Base-by-base conservation (phyloP, 176 grass and related monocot genomes). In the Oryza coarctata region DNA sequence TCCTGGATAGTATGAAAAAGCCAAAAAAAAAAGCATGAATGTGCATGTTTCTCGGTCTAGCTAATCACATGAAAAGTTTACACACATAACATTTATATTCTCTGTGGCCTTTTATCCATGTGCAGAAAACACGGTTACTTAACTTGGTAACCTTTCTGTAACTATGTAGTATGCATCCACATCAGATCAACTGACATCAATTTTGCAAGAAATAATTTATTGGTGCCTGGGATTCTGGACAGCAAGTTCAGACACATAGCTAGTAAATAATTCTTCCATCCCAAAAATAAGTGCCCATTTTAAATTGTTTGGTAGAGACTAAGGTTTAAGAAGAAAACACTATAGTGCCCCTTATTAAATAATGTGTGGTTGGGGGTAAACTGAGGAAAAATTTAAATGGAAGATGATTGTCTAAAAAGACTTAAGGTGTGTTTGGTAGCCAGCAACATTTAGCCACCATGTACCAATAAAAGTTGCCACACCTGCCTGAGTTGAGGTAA, bases 1-100 rank as follows among this genome's bases (percentile, higher is more conserved):
- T 79, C 29, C 8, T 22, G 14, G 36, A 78, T 65, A 78, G 10
- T 41, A 10, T 28, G 23, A 44, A 55, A 34, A 15, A 33, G 8
- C 52, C 38, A 39, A 39, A 10, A 39, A 10, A 52, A 68, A 57
- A 70, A 66, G 15, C 18, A 63, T 63, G 23, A 74, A 36, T 35
- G 28, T 50, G 63, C 70, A 52, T 74, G 27, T 63, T 3, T 55
- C 22, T 22, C 28, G 23, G 22, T 75, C 28, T 49, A 63, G 80
- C 70, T 73, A 61, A 60, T 74, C 45, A 23, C 77, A 31, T 52
- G 41, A 73, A 43, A n/a, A 83, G 1, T 25, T 39, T 61, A 63
- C 28, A 80, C 27, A 61, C 27, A 60, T 9, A 29, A 12, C 17
- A 35, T 39, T 28, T 39, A 26, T 11, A 65, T 52, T 22, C 47